Base-by-base conservation (phyloP, 139 green algal species). In the Chlamydomonas sphaeroides region DNA sequence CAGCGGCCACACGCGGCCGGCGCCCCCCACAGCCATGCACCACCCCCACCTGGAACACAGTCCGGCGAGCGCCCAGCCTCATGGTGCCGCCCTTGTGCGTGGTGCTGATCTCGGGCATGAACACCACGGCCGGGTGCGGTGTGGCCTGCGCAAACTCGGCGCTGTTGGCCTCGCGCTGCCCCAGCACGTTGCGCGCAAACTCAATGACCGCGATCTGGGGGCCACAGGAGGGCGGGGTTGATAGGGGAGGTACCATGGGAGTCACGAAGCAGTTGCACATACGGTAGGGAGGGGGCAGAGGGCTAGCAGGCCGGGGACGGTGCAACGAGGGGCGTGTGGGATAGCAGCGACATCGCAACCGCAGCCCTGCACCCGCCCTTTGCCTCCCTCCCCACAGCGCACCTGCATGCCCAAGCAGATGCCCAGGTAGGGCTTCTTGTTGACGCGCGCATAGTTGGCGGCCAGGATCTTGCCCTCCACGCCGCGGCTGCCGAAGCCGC, bases 341-440 rank as follows among this genome's bases (percentile, higher is more conserved):
- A n/a, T n/a, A 53, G 45, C 45, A 53, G 45, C 45, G 45, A 10
- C 45, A 53, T 10, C 45, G 45, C 45, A 53, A 53, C 45, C 14
- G 45, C 45, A 14, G 45, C 45, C 45, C 45, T n/a, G n/a, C n/a
- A n/a, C n/a, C n/a, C 35, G 35, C 65, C 65, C 35, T 49, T 14
- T 18, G 15, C 35, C 45, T 53, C 14, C 45, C 11, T 18, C 15
- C 68, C 38, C 48, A 8, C 32, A n/a, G n/a, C 74, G 33, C 74
- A 94, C 89, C 92, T 98, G 96, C 97, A 99, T 99, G 84, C 97
- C 97, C 63, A 99, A 88, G 93, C 97, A 99, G 87, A 99, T 99
- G 79, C 97, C 97, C 49, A 99, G 88, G 90, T 98, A 99, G 7
- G 97, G 97, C 63, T 84, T 84, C 63, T 90, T 92, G 68, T 94